Percentiles rank a stretch among this genome's conserved stretches.
Evolutionary conservation across 495 filamentous ascomycete species (phyloP).

Genomic region (Podospora sp.): DNA sequence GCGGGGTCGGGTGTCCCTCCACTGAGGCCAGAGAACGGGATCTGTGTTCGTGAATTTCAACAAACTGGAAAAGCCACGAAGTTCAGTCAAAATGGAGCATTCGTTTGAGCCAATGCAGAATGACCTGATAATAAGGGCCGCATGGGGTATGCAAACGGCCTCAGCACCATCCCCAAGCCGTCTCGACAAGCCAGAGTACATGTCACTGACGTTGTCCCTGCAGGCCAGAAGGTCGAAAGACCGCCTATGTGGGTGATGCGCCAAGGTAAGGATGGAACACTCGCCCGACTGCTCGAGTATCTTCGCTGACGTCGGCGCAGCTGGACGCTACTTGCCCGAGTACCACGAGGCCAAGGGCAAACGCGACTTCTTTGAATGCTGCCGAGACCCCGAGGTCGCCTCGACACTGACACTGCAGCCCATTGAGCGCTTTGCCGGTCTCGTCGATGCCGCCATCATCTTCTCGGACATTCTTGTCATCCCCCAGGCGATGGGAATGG

Average conservation of each 20-base stretch:
- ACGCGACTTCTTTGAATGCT: constrained; percentile 96
- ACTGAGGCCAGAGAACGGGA: not conserved
- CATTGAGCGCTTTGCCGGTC: constrained; percentile 83
- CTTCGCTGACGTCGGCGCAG: constrained; percentile 47
- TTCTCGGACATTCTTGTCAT: constrained; percentile 99
- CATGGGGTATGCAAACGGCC: constrained; percentile 67
- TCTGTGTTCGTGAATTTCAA: constrained; percentile 1
- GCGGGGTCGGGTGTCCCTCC: constrained; percentile 15
- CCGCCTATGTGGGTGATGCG: constrained; percentile 99
- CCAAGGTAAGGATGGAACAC: constrained; percentile 65
- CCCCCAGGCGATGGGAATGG: constrained; percentile 96
- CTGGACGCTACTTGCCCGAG: constrained; percentile 95
- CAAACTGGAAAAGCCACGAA: not conserved
- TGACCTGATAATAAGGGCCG: constrained; percentile 84
- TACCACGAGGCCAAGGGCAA: constrained; percentile 91
- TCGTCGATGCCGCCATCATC: constrained; percentile 97
- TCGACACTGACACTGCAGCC: constrained; percentile 92
- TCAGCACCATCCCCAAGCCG: not conserved
- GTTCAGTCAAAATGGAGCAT: constrained; percentile 27
- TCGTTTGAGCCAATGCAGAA: constrained; percentile 83
- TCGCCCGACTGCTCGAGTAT: constrained; percentile 25
- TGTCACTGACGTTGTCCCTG: constrained; percentile 21
- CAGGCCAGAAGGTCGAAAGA: constrained; percentile 86
- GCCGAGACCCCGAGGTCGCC: constrained; percentile 87
- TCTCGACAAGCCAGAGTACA: not conserved